A percentile compares a stretch with the other conserved stretches of the same genome.
Evolutionary conservation across 2,329 filamentous ascomycete genomes (phyloP).

Genomic region (Scolecobasidium constrictum): DNA sequence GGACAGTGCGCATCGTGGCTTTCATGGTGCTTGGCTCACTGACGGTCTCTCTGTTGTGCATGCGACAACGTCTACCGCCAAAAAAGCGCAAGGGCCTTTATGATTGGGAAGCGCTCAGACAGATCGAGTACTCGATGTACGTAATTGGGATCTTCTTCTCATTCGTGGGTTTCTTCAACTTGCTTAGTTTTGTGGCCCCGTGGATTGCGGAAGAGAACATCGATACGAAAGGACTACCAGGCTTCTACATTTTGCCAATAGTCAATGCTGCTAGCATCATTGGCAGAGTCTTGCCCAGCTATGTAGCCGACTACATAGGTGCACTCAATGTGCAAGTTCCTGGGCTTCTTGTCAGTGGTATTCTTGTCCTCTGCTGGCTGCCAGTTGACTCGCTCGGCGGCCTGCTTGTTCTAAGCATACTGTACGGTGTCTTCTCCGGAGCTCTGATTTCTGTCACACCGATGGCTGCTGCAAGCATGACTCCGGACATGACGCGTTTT

Average conservation of each 20-base stretch:
- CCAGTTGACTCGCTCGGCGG: slow-evolving; percentile 22
- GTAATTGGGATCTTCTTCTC: slow-evolving; percentile 5
- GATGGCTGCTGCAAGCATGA: not conserved
- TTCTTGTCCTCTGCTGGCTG: slow-evolving; percentile 26
- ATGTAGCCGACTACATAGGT: slow-evolving; percentile 27
- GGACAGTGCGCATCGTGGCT: slow-evolving; percentile 2
- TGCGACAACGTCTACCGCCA: too few species aligned
- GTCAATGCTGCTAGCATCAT: slow-evolving; percentile 31
- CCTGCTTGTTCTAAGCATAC: slow-evolving; percentile 24
- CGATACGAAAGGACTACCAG: not conserved
- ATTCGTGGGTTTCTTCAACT: slow-evolving; percentile 5
- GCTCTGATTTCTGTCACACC: slow-evolving; percentile 31
- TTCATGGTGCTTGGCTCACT: slow-evolving; percentile 2
- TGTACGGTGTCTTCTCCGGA: slow-evolving; percentile 34
- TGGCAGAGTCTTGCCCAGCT: slow-evolving; percentile 29
- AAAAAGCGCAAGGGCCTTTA: too few species aligned
- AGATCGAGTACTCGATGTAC: slow-evolving; percentile 2
- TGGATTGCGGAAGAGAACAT: not conserved
- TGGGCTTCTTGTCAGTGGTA: slow-evolving; percentile 21
- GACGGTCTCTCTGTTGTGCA: too few species aligned
- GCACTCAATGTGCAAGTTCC: slow-evolving; percentile 25
- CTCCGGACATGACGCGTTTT: not conserved
- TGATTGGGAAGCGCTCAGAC: slow-evolving; percentile 8
- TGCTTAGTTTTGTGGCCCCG: not conserved
- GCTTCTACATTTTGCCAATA: slow-evolving; percentile 32